phyloP scores from a whole-genome alignment of 441 rosid genomes.

The Hura crepitans region DNA sequence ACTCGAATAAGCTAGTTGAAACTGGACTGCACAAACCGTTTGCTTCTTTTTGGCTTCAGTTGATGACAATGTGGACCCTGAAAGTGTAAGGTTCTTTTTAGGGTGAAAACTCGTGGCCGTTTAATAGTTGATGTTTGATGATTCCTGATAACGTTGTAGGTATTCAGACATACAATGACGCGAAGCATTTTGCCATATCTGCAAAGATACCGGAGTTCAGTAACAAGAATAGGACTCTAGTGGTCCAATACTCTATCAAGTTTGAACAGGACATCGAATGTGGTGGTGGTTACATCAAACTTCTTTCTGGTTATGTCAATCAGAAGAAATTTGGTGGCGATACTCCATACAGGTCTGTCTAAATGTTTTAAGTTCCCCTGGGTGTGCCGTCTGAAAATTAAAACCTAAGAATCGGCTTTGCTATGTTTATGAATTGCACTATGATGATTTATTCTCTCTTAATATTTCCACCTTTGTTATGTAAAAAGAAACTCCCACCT shows the following conservation, averaged over 20 bases:
- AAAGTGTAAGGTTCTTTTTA: no score
- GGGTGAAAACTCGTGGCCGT: background rate
- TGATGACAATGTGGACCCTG: no score
- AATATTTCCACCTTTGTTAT: background rate
- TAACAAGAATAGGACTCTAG: conserved; percentile 73
- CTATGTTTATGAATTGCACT: background rate
- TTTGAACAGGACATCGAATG: conserved; percentile 86
- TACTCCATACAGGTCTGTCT: conserved; percentile 66
- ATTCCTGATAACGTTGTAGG: conserved; percentile 37
- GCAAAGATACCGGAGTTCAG: conserved; percentile 80
- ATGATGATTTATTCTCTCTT: background rate
- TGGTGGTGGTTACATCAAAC: conserved; percentile 86
- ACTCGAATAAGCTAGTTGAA: background rate
- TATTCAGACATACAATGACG: conserved; percentile 80
- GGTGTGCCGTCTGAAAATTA: background rate
- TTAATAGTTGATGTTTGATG: conserved; percentile 3
- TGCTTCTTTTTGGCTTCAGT: background rate
- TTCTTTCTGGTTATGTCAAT: conserved; percentile 74
- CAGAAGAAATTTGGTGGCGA: conserved; percentile 92
- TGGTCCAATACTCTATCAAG: conserved; percentile 73
- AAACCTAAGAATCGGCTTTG: background rate
- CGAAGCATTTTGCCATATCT: conserved; percentile 71
- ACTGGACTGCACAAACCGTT: background rate
- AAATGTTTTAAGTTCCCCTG: background rate
- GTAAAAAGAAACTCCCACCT: no score